Conservation (phyloP, 257 asterid genomes). For the Solanum acaule region DNA sequence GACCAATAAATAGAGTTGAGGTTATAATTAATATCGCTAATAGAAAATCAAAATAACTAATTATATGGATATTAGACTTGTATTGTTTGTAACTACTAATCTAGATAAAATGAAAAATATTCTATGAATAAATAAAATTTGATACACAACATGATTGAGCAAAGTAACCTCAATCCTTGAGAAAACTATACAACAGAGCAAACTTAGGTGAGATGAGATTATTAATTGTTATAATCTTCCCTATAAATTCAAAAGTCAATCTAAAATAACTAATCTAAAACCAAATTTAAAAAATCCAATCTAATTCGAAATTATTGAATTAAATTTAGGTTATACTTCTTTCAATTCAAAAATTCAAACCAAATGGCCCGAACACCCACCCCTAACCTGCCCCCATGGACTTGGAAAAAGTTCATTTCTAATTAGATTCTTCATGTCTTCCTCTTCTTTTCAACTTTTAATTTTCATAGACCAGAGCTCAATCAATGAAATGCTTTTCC, state of each 20-base stretch:
- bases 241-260: not conserved
- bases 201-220: not conserved
- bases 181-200: not conserved
- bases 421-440: slow-evolving; percentile 34
- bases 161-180: not conserved
- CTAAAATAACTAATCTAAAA: not conserved
- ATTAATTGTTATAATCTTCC: not conserved
- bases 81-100: not conserved
- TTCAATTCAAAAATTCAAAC: not conserved
- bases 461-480: not conserved
- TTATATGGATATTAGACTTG: too few relatives aligned
- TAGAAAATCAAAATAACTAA: not conserved
- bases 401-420: slow-evolving; percentile 12
- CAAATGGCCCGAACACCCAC: not conserved
- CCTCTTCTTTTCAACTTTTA: slow-evolving; percentile 10
- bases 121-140: not conserved
- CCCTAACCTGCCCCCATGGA: not conserved
- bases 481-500: not conserved
- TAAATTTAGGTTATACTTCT: not conserved
- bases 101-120: not conserved
- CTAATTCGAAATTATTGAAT: not conserved
- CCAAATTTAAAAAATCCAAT: not conserved
- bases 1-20: fast-evolving
- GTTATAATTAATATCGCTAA: not conserved
- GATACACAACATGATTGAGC: not conserved